Evolutionary conservation across 1,139 yeast genomes (phyloP).

Genomic region (Pichia sp.): DNA sequence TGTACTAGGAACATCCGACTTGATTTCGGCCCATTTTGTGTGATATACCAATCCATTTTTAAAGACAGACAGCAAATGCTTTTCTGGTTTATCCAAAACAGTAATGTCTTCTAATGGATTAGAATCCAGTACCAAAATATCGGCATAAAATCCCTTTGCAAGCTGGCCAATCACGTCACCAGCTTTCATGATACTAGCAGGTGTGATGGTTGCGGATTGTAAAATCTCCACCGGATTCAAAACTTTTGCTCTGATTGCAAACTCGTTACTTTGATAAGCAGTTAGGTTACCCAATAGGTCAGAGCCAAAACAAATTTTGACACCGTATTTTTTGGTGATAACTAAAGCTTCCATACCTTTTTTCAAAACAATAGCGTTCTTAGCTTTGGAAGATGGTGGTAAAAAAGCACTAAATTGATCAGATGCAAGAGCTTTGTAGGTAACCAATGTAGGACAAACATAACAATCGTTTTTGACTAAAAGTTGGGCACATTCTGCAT

Average conservation of each 20-base stretch:
- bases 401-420: conserved; percentile 26
- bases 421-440: conserved; percentile 30
- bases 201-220: conserved; percentile 28
- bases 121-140: conserved; percentile 23
- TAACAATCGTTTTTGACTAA: conserved; percentile 27
- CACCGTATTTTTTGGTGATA: conserved; percentile 25
- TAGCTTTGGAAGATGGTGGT: conserved; percentile 20
- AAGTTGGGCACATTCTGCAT: conserved; percentile 27
- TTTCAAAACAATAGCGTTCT: conserved; percentile 25
- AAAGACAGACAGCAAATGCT: conserved; percentile 24
- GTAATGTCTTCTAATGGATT: conserved; percentile 29
- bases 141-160: conserved; percentile 27
- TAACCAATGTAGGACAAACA: conserved; percentile 30
- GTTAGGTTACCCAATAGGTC: conserved; percentile 28
- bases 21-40: conserved; percentile 12
- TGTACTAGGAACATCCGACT: conserved; percentile 14
- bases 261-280: conserved; percentile 30
- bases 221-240: conserved; percentile 25
- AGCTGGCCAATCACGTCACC: conserved; percentile 27
- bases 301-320: conserved; percentile 29
- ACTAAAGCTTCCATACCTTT: conserved; percentile 25
- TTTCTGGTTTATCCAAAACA: conserved; percentile 28
- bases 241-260: conserved; percentile 26
- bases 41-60: conserved; percentile 28
- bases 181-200: conserved; percentile 25